Percentiles rank a stretch among this genome's conserved stretches.
Conservation (phyloP, 2,329 filamentous ascomycete genomes). For the Malbranchea cinnamomea region DNA sequence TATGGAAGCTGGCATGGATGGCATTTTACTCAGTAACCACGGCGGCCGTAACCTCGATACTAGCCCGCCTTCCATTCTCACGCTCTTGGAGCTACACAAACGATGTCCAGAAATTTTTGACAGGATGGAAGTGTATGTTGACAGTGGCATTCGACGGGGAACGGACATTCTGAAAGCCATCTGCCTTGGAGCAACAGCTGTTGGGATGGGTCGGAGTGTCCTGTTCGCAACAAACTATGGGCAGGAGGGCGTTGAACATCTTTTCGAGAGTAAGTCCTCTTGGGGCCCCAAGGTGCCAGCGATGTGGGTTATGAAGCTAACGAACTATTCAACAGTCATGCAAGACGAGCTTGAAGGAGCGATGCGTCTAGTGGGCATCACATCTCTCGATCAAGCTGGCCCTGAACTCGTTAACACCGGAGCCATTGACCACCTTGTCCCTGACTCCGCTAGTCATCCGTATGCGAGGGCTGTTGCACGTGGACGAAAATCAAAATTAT, state of each 20-base stretch:
- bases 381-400: conserved; percentile 27
- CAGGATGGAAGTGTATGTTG: conserved; percentile 38
- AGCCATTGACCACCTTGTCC: conserved; percentile 38
- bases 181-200: conserved; percentile 38
- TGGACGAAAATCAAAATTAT: conserved; percentile 18
- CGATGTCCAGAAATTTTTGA: conserved; percentile 36
- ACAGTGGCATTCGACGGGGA: conserved; percentile 39
- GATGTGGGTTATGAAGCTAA: not conserved
- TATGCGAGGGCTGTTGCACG: conserved; percentile 26
- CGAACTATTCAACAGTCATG: conserved; percentile 19
- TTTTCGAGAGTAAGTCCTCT: conserved; percentile 37
- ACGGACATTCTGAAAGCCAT: conserved; percentile 41
- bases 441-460: conserved; percentile 24
- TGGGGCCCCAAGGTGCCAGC: not conserved
- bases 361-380: conserved; percentile 34
- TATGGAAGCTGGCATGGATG: conserved; percentile 35
- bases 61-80: conserved; percentile 34
- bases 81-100: conserved; percentile 37
- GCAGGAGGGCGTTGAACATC: conserved; percentile 39
- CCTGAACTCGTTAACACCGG: conserved; percentile 32
- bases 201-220: conserved; percentile 39
- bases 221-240: conserved; percentile 40
- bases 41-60: conserved; percentile 43
- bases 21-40: conserved; percentile 44
- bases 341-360: conserved; percentile 34